These are phyloP conservation scores for Acanthamoeba triangularis DNA, from an alignment of 208 protist species.

Conservation along the genomic window DNA sequence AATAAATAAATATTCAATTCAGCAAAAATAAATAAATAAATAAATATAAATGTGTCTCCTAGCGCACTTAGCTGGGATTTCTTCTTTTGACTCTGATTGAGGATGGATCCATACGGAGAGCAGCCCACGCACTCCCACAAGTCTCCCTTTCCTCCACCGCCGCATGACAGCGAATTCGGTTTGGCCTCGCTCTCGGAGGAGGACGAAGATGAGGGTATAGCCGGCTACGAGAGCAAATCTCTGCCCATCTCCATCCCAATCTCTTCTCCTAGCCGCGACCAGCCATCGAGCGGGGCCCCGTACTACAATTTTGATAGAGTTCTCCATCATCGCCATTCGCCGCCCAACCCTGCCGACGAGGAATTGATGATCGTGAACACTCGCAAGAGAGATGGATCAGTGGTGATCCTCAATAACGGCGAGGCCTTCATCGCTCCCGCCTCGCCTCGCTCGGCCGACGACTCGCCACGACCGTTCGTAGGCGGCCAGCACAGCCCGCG, in stretches of 20 bases:
- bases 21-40: too few species aligned
- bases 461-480: neutral
- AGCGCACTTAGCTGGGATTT: neutral
- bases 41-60: neutral
- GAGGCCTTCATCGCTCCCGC: constrained; percentile 37
- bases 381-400: neutral
- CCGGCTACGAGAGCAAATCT: too few species aligned
- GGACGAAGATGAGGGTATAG: neutral
- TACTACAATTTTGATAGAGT: neutral
- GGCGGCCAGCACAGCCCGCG: neutral
- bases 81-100: too few species aligned
- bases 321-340: neutral
- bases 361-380: neutral
- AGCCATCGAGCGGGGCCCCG: too few species aligned
- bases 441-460: neutral
- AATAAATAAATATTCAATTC: neutral
- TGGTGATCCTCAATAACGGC: neutral
- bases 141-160: neutral
- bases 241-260: too few species aligned
- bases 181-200: too few species aligned
- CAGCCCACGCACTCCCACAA: neutral
- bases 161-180: neutral
- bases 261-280: too few species aligned
- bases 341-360: neutral
- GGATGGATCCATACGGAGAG: neutral